Evolutionary conservation across 2,329 filamentous ascomycete genomes (phyloP).

Genomic region (Lithohypha guttulata): DNA sequence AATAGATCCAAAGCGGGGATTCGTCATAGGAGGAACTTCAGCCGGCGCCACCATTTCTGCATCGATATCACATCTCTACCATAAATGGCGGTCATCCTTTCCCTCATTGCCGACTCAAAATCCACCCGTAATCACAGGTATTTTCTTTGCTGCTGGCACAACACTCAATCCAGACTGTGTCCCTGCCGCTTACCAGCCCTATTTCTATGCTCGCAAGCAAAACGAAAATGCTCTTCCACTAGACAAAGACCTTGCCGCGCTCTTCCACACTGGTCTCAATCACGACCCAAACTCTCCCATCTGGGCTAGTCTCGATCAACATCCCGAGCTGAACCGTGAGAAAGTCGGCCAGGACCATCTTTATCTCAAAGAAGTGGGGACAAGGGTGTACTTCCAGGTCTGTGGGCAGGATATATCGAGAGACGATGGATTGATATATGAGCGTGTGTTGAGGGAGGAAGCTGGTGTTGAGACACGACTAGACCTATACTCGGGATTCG

Average conservation of each 20-base stretch:
- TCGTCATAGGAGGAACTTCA: conserved; percentile 40
- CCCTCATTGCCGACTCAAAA: conserved; percentile 21
- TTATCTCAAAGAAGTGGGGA: conserved; percentile 27
- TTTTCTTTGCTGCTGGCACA: conserved; percentile 34
- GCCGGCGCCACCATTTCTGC: conserved; percentile 37
- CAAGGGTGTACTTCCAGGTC: conserved; percentile 38
- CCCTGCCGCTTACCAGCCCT: conserved; percentile 29
- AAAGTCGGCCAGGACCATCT: conserved; percentile 10
- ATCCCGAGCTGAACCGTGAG: conserved; percentile 3
- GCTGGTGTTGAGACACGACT: conserved; percentile 34
- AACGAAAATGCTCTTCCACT: conserved; percentile 31
- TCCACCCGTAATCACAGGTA: conserved; percentile 36
- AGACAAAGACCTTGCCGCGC: conserved; percentile 20
- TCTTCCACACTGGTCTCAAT: conserved; percentile 26
- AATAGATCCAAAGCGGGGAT: conserved; percentile 25
- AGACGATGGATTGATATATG: conserved; percentile 46
- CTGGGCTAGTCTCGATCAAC: conserved; percentile 26
- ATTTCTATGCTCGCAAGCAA: conserved; percentile 34
- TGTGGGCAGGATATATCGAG: conserved; percentile 41
- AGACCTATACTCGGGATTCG: conserved; percentile 34
- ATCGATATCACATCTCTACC: conserved; percentile 29
- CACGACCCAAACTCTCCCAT: conserved; percentile 24
- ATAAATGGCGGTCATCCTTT: conserved; percentile 27
- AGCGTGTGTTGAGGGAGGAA: conserved; percentile 36
- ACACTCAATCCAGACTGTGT: conserved; percentile 24